Evolutionary conservation across 1,139 yeast genomes (phyloP), one percentile per base, ranked within the genome.

Genomic region (Geotrichum aggregatum): DNA sequence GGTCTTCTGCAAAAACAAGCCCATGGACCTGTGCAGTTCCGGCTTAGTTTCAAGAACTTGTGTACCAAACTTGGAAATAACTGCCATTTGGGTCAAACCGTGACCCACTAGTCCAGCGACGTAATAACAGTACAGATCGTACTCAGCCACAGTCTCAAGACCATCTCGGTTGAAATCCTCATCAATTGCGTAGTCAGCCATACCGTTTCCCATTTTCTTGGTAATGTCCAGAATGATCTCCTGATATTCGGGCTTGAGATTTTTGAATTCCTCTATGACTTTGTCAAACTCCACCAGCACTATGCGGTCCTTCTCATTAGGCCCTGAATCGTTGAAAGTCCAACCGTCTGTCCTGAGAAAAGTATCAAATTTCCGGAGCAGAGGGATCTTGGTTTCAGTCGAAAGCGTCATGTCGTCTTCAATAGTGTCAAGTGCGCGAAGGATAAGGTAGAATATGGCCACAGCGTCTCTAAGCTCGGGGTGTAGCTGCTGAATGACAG

Each of bases 101-200:
- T 89, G 96, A 51, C 99, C 99, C 42, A 92, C 98, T 52, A 94
- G 76, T 1, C 98, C 99, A 0, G 99, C 99, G 54, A 92, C 99
- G 65, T 91, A 88, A 70, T 91, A 94, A 69, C 99, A 92, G 74
- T 92, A 92, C 58, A 83, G 75, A 66, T 94, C 92, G 66, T 85
- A 94, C 65, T 89, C 98, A 58, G 78, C 75, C 45, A 86, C 69
- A 1, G 96, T 87, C 48, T 74, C 75, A 43, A 92, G 83, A 2
- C 98, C 98, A 57, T 81, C 80, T 61, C 79, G 69, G 67, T 88
- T 87, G 71, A 87, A 87, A 47, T 70, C 68, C 52, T 85, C 94
- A 64, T 87, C 84, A 63, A 79, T 75, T 53, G 88, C 84, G 69
- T 91, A 92, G 64, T 87, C 92, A 30, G 98, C 98, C 99, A 92